Percentiles rank a stretch among this genome's conserved stretches.
These are phyloP conservation scores for Zopfia rhizophila DNA, from an alignment of 2,329 filamentous ascomycete species.

Conservation along the genomic window DNA sequence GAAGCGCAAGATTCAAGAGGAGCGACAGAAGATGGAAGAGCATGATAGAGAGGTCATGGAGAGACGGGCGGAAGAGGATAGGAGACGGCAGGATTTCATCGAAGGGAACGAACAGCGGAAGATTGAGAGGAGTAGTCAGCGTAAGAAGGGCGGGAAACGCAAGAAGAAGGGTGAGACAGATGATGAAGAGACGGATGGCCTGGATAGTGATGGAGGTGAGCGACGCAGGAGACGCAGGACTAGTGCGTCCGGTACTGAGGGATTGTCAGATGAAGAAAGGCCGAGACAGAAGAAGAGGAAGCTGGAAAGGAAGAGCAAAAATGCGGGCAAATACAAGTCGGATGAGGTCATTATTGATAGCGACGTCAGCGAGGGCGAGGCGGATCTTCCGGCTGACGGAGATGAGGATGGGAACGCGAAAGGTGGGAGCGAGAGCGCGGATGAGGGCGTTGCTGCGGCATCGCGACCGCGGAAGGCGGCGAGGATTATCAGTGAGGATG, in stretches of 20 bases:
- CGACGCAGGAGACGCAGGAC: constrained; percentile 48
- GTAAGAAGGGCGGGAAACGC: constrained; percentile 55
- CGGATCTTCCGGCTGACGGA: constrained; percentile 29
- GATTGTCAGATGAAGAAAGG: constrained; percentile 66
- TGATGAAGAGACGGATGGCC: constrained; percentile 59
- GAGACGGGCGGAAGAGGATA: constrained; percentile 76
- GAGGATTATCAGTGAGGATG: constrained; percentile 46
- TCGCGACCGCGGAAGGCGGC: constrained; percentile 40
- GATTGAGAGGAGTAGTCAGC: constrained; percentile 63
- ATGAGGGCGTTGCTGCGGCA: constrained; percentile 32
- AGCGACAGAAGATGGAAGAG: constrained; percentile 82
- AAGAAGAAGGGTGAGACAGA: constrained; percentile 70
- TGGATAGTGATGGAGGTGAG: constrained; percentile 49
- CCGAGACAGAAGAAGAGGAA: constrained; percentile 70
- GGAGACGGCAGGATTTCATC: constrained; percentile 65
- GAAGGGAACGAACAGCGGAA: constrained; percentile 87
- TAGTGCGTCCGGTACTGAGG: constrained; percentile 52
- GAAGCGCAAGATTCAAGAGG: constrained; percentile 84
- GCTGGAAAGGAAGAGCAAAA: constrained; percentile 63
- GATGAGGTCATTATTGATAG: constrained; percentile 84
- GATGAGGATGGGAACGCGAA: constrained; percentile 18
- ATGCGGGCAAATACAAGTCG: constrained; percentile 80
- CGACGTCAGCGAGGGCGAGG: constrained; percentile 60
- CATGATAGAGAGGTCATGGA: constrained; percentile 77
- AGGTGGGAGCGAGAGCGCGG: constrained; percentile 26